Base-by-base conservation (phyloP, 768 basidiomycete species). In the Tylopilus sp. region DNA sequence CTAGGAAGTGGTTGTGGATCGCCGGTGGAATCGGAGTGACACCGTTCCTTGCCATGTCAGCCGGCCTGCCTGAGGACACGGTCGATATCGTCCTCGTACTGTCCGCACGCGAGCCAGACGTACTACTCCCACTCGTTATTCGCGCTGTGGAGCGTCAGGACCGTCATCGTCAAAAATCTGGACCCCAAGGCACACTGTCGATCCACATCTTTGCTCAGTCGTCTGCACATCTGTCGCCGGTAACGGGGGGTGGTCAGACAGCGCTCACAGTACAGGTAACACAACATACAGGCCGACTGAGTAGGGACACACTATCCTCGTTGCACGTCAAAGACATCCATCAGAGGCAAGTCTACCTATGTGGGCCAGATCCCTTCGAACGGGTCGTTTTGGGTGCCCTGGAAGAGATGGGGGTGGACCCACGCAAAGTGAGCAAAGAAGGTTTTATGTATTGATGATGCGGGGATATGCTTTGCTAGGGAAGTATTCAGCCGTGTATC, bases 1-100 rank as follows among this genome's bases (percentile, higher is more conserved):
- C 42, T 25, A 48, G 37, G 22, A 71, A 70, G 42, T 64, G 80
- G 48, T 60, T 84, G 37, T 85, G 81, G 82, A 54, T 81, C 16
- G 83, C 83, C 0, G 83, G 83, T 21, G 84, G 85, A 1, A 85
- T 86, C 48, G 85, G 85, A 3, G 53, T 86, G 42, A 86, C 85
- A 16, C 84, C 84, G 0, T 87, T 84, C 67, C 63, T 87, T 28
- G 78, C 77, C 29, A 82, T 85, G 82, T 67, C 85, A 4, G 45
- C 49, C 48, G 26, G 63, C 48, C 26, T 61, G 47, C 34, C n/a
- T 3, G 13, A 5, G 12, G 31, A n/a, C 12, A 11, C 6, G 26
- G 61, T 64, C 25, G 73, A 81, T 51, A 73, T 86, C 34, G 60
- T 67, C 0, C 69, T 85, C 21, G 58, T 78, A 0, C 57, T 85